phyloP scores from a whole-genome alignment of 1,139 yeast genomes.

The Blastobotrys raffinosifermentans region DNA sequence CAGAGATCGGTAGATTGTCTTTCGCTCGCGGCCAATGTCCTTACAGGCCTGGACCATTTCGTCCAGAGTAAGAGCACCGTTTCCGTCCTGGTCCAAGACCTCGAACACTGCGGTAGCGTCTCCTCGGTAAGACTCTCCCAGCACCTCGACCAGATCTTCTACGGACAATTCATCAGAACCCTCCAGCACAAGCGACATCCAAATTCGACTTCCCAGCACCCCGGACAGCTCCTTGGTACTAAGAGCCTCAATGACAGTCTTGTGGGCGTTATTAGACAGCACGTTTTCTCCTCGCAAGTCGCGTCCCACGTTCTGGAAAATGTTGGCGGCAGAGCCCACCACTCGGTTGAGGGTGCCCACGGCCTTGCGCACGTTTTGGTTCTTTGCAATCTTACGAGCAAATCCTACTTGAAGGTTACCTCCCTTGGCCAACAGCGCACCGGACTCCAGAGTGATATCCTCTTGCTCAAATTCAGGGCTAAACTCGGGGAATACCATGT shows the following conservation, averaged over 20 bases:
- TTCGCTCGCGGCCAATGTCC: conserved; percentile 33
- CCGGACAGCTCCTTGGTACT: conserved; percentile 27
- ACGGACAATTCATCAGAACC: conserved; percentile 32
- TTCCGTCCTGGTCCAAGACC: conserved; percentile 34
- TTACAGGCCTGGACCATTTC: conserved; percentile 34
- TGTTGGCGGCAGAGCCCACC: conserved; percentile 29
- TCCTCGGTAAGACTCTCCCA: conserved; percentile 29
- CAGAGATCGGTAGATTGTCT: conserved; percentile 34
- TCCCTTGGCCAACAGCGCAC: conserved; percentile 25
- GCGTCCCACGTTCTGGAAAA: conserved; percentile 28
- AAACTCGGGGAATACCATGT: conserved; percentile 34
- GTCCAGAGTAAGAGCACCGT: conserved; percentile 35
- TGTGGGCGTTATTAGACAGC: conserved; percentile 18
- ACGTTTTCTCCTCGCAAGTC: conserved; percentile 21
- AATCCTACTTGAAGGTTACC: conserved; percentile 15
- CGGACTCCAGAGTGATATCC: conserved; percentile 29
- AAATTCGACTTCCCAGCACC: conserved; percentile 35
- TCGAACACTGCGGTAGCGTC: conserved; percentile 34
- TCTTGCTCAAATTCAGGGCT: conserved; percentile 36
- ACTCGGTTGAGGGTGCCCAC: conserved; percentile 29
- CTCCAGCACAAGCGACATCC: conserved; percentile 39
- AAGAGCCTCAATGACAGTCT: conserved; percentile 34
- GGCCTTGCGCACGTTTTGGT: conserved; percentile 24
- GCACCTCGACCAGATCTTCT: conserved; percentile 34
- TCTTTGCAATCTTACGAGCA: conserved; percentile 18